Conservation (phyloP, 2,329 filamentous ascomycete genomes). For the Cryoendolithus antarcticus region DNA sequence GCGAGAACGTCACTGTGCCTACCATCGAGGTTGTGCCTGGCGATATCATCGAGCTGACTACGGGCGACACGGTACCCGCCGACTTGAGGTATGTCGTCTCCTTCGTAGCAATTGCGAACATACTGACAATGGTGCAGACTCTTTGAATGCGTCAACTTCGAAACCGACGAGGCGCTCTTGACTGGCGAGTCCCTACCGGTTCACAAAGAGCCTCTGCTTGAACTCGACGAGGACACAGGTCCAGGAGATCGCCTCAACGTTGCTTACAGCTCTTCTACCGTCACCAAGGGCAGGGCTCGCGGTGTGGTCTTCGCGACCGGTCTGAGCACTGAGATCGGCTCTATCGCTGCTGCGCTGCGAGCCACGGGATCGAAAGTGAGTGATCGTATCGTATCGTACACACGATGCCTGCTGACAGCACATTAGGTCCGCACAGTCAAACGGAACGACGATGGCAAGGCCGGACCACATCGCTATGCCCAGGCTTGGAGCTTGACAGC, state of each 20-base stretch:
- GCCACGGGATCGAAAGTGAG: constrained; percentile 29
- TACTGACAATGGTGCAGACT: constrained; percentile 15
- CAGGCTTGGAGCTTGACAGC: constrained; percentile 42
- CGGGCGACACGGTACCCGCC: constrained; percentile 38
- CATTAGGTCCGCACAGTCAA: constrained; percentile 24
- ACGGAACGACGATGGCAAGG: constrained; percentile 24
- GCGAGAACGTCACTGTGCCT: constrained; percentile 27
- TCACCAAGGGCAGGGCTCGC: constrained; percentile 56
- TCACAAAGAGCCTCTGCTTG: constrained; percentile 47
- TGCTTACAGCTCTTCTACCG: constrained; percentile 57
- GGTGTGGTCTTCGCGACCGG: constrained; percentile 59
- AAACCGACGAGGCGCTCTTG: constrained; percentile 55
- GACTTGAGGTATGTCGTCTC: constrained; percentile 45
- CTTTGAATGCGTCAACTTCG: constrained; percentile 49
- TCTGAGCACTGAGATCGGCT: constrained; percentile 63
- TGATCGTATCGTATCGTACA: not conserved
- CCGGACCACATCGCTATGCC: constrained; percentile 25
- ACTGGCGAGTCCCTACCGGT: constrained; percentile 65
- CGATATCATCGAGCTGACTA: constrained; percentile 35
- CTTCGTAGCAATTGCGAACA: too few species aligned
- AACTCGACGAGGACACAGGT: constrained; percentile 41
- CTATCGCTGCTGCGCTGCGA: constrained; percentile 57
- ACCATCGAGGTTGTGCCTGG: constrained; percentile 35
- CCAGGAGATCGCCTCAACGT: constrained; percentile 60
- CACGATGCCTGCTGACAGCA: constrained; percentile 22